Evolutionary conservation across 2,329 filamentous ascomycete genomes (phyloP).

Genomic region (Trichoderma hamatum): DNA sequence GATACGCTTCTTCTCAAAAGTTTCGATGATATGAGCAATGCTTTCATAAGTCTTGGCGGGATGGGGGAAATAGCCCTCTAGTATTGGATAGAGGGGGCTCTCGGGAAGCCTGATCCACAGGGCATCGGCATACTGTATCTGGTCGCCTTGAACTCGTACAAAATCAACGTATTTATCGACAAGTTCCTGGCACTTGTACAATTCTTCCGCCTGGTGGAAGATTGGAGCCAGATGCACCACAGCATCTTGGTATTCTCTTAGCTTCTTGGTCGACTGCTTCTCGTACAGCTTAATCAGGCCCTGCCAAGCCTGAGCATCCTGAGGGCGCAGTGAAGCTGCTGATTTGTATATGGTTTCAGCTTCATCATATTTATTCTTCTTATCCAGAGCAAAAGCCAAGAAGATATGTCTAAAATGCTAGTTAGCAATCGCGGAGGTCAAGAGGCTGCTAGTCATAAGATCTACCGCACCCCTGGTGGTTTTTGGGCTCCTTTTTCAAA

Average conservation of each 20-base stretch:
- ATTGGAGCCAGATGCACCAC: constrained; percentile 75
- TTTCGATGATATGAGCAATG: constrained; percentile 80
- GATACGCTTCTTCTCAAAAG: constrained; percentile 84
- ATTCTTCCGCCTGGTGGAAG: constrained; percentile 67
- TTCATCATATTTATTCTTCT: constrained; percentile 69
- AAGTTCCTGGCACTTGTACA: constrained; percentile 65
- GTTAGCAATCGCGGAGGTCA: constrained; percentile 18
- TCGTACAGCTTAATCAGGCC: constrained; percentile 86
- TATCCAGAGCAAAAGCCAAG: constrained; percentile 81
- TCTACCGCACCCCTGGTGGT: constrained; percentile 71
- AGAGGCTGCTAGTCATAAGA: background rate
- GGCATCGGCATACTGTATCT: constrained; percentile 73
- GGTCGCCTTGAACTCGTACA: constrained; percentile 66
- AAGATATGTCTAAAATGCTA: constrained; percentile 69
- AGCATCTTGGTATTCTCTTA: constrained; percentile 74
- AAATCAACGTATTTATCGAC: constrained; percentile 81
- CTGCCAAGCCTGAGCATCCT: constrained; percentile 86
- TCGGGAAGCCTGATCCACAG: constrained; percentile 77
- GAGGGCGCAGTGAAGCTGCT: constrained; percentile 71
- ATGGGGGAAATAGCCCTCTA: constrained; percentile 82
- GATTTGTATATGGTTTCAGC: constrained; percentile 76
- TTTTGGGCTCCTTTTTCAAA: constrained; percentile 72
- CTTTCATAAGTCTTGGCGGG: constrained; percentile 80
- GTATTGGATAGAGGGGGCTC: constrained; percentile 75
- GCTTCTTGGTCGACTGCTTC: constrained; percentile 67